Base-by-base conservation (phyloP, 1,284 basidiomycete genomes). In the Ceratobasidium sp. region DNA sequence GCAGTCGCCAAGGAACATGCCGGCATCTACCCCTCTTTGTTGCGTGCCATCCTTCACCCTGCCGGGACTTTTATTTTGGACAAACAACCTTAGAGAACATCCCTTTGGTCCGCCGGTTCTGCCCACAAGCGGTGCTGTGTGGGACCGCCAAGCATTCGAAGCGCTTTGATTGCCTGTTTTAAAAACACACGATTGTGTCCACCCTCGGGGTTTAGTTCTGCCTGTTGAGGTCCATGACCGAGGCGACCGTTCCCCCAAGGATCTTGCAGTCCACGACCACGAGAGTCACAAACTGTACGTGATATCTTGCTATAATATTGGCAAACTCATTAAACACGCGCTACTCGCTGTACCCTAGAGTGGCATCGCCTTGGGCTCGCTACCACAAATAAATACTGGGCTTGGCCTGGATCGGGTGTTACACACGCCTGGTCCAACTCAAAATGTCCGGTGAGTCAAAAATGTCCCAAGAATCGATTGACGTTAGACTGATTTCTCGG, bases 381-480 rank as follows among this genome's bases (percentile, higher is more conserved):
- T 12, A 30, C 7, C 1, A 27, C 16, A 12, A 35, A 68, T 68
- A 68, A 68, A 35, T 68, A 54, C 66, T 35, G n/a, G 50, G 30
- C 48, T 35, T n/a, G 50, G 66, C 66, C 50, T 46, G 50, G 30
- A 48, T 54, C 3, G 18, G 35, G 27, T 52, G 5, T 8, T 30
- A 20, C 48, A 38, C 48, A 52, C 30, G 27, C 16, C 16, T 14
- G 16, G 8, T 30, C 27, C 23, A n/a, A 27, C 44, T 48, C 55
- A 16, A 48, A 38, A 75, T 75, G 73, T 57, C 73, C 12, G 41
- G 73, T 64, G 35, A 50, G 54, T 33, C 20, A 23, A 46, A 23
- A 20, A n/a, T 3, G 35, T 27, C 23, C 20, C 7, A 33, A 50
- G 35, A 18, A 18, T 44, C 23, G 23, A 52, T 38, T n/a, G 12